phyloP scores from a whole-genome alignment of 306 rosid genomes.

The Trifolium pratense region DNA sequence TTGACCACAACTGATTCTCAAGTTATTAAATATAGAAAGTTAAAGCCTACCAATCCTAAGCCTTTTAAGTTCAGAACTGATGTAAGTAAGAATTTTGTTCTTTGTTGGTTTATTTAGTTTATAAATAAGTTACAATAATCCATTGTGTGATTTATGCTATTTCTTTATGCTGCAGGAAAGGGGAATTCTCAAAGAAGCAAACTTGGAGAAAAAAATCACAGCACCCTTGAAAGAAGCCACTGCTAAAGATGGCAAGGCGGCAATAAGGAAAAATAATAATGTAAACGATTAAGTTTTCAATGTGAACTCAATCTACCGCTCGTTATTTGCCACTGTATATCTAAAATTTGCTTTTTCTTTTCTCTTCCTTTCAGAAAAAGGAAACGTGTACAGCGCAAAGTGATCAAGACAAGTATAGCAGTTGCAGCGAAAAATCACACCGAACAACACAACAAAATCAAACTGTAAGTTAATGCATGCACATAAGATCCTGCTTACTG shows the following conservation, averaged over 20 bases:
- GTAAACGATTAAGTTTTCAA: constrained; percentile 43
- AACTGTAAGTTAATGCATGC: constrained; percentile 47
- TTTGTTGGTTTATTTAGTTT: constrained; percentile 19
- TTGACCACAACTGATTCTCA: constrained; percentile 47
- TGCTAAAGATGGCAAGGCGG: constrained; percentile 47
- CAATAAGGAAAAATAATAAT: constrained; percentile 43
- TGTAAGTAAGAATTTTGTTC: constrained; percentile 57
- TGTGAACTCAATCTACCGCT: neutral
- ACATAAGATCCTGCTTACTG: neutral
- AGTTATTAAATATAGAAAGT: constrained; percentile 69
- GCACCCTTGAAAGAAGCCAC: constrained; percentile 60
- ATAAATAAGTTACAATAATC: neutral
- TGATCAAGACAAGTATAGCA: constrained; percentile 43
- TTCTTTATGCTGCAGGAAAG: constrained; percentile 69
- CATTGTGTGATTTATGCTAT: constrained; percentile 25
- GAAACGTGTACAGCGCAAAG: constrained; percentile 39
- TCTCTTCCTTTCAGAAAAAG: constrained; percentile 45
- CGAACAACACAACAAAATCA: constrained; percentile 35
- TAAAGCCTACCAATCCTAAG: constrained; percentile 87
- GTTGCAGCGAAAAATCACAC: constrained; percentile 44
- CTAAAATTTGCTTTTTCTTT: neutral
- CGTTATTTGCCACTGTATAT: constrained; percentile 5
- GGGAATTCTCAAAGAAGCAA: constrained; percentile 87
- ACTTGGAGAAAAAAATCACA: constrained; percentile 61
- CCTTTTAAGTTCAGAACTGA: constrained; percentile 95